Evolutionary conservation across 495 filamentous ascomycete genomes (phyloP).

Genomic region (Neurospora discreta): DNA sequence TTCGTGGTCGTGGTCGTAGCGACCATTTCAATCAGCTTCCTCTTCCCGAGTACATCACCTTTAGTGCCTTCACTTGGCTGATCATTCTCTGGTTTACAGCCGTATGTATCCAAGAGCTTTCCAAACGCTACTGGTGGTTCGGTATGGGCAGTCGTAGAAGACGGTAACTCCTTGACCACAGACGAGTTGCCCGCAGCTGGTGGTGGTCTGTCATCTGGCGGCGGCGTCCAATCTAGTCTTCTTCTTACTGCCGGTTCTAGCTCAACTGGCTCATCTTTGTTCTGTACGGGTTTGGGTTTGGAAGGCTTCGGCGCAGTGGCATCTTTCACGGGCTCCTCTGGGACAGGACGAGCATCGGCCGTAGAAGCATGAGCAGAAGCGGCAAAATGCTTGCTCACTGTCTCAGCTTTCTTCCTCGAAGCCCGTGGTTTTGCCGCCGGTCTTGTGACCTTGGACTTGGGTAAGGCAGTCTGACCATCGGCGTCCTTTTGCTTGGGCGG

Average conservation of each 20-base stretch:
- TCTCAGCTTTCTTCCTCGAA: constrained; percentile 16
- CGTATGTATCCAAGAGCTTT: constrained; percentile 22
- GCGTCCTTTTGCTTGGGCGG: constrained; percentile 6
- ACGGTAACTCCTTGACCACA: constrained; percentile 15
- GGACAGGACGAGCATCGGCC: background rate
- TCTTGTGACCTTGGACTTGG: constrained; percentile 26
- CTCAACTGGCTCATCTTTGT: constrained; percentile 13
- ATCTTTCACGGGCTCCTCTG: constrained; percentile 1
- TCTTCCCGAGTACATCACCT: constrained; percentile 30
- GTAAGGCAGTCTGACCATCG: constrained; percentile 19
- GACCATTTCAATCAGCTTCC: constrained; percentile 40
- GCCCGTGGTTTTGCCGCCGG: constrained; percentile 16
- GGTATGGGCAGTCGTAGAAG: constrained; percentile 2
- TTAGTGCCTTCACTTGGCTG: background rate
- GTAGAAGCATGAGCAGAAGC: background rate
- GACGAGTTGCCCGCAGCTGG: constrained; percentile 17
- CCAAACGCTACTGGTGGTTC: constrained; percentile 13
- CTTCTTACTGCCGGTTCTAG: constrained; percentile 40
- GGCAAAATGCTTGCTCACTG: constrained; percentile 27
- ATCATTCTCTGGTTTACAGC: constrained; percentile 10
- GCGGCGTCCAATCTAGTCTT: constrained; percentile 49
- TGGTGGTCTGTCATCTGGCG: constrained; percentile 22
- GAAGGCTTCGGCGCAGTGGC: background rate
- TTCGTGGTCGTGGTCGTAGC: constrained; percentile 12
- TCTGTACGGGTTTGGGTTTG: constrained; percentile 1